phyloP scores from a whole-genome alignment of 2,329 filamentous ascomycete genomes.

The Aspergillus sp. region DNA sequence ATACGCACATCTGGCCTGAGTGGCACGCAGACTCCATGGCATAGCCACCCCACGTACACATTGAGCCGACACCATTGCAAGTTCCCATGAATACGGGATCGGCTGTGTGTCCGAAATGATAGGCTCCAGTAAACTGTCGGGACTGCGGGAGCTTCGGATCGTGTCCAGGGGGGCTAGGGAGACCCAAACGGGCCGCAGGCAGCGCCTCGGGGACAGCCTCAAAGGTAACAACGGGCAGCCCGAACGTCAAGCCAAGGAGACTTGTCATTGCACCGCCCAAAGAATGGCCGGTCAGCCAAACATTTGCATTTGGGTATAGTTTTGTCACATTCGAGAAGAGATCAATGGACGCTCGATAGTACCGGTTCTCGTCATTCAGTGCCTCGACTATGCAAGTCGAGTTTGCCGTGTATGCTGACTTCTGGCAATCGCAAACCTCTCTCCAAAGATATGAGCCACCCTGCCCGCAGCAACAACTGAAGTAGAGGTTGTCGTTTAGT shows the following conservation, averaged over 20 bases:
- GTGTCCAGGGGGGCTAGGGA: constrained; percentile 73
- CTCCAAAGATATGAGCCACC: constrained; percentile 84
- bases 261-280: constrained; percentile 82
- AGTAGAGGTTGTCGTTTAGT: constrained; percentile 93
- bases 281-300: constrained; percentile 90
- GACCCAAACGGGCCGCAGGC: constrained; percentile 70
- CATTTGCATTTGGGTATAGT: constrained; percentile 70
- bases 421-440: constrained; percentile 87
- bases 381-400: constrained; percentile 74
- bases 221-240: constrained; percentile 82
- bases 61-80: constrained; percentile 81
- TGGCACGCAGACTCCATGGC: constrained; percentile 91
- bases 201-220: constrained; percentile 88
- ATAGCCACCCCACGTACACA: constrained; percentile 85
- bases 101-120: constrained; percentile 90
- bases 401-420: constrained; percentile 80
- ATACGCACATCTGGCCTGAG: constrained; percentile 76
- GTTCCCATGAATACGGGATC: constrained; percentile 91
- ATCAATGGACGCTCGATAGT: constrained; percentile 81
- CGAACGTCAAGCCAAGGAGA: constrained; percentile 84
- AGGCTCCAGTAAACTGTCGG: constrained; percentile 64
- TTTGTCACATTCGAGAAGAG: constrained; percentile 88
- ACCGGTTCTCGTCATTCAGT: constrained; percentile 72
- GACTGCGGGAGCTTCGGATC: constrained; percentile 62
- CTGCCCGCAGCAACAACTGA: constrained; percentile 94